Evolutionary conservation across 2,329 filamentous ascomycete genomes (phyloP), one percentile per base, ranked within the genome.

Genomic region (Mycosphaerella sp.): DNA sequence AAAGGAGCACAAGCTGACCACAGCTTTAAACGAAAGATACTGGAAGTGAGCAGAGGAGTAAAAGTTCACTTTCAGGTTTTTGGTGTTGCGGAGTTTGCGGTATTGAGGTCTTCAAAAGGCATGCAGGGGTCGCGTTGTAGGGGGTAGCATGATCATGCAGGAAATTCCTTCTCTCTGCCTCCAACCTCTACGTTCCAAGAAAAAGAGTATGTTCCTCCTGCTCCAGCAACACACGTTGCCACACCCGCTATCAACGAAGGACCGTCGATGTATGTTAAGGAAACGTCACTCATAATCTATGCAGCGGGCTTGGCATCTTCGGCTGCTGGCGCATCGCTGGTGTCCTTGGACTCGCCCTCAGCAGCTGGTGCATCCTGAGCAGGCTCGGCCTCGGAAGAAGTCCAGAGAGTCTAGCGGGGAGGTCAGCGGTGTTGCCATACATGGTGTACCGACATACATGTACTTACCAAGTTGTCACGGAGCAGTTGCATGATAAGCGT

Each of bases 401-500:
- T 97, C 93, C 93, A 97, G 76, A 97, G 90, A 64, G 93, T 97
- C 91, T 96, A 65, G 44, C 8, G 34, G 12, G 17, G 4, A 1
- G 12, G 51, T 59, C 23, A 53, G 53, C 47, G 32, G 62, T 74
- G 64, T 17, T 40, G 21, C 23, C 12, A 32, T 26, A 32, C 12
- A 43, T 40, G 43, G 8, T 23, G 6, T 38, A 17, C 9, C 8
- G 29, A 17, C 14, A 17, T 17, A 2, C 21, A 31, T 2, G 36
- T 14, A 61, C 74, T 61, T 69, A 95, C 89, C 73, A 96, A 74
- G 83, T 96, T 96, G 80, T 96, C 91, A 73, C 91, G 87, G 72
- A 96, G 86, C 61, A 96, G 87, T 81, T 96, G 91, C 91, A 96
- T 96, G 78, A 96, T 96, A 69, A 96, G 85, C 61, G 91, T 96